Evolutionary conservation across 2,329 filamentous ascomycete species (phyloP).

Genomic region (Colletotrichum phormii): DNA sequence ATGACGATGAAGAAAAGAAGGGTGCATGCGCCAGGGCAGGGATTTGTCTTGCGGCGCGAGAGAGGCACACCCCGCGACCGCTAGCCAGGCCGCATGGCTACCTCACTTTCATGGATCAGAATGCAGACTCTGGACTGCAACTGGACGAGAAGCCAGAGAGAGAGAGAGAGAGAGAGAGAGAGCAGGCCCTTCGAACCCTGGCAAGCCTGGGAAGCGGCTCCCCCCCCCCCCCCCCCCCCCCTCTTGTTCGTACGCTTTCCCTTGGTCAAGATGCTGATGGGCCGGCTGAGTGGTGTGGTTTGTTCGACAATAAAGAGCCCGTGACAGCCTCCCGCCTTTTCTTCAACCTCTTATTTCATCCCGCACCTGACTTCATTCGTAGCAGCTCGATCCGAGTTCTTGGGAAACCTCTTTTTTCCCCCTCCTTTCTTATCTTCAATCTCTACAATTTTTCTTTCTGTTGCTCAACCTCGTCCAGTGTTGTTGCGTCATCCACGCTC

Average conservation of each 20-base stretch:
- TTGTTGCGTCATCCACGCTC: constrained; percentile 29
- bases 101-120: constrained; percentile 12
- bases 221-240: not conserved
- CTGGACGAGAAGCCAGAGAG: constrained; percentile 17
- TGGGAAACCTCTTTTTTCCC: constrained; percentile 13
- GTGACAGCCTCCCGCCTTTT: constrained; percentile 33
- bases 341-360: constrained; percentile 26
- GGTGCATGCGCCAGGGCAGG: constrained; percentile 10
- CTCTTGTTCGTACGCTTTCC: not conserved
- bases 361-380: constrained; percentile 24
- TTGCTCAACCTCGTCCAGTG: constrained; percentile 20
- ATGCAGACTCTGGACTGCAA: constrained; percentile 18
- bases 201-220: not conserved
- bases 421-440: not conserved
- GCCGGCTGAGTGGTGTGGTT: constrained; percentile 8
- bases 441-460: constrained; percentile 11
- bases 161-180: constrained; percentile 19
- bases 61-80: constrained; percentile 32
- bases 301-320: constrained; percentile 32
- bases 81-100: constrained; percentile 28
- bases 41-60: constrained; percentile 15
- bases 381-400: constrained; percentile 17
- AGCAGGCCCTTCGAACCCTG: constrained; percentile 3
- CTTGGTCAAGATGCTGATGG: not conserved
- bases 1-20: not conserved